Evolutionary conservation across 2,329 filamentous ascomycete species (phyloP).

Genomic region (Trichoderma aggressivum): DNA sequence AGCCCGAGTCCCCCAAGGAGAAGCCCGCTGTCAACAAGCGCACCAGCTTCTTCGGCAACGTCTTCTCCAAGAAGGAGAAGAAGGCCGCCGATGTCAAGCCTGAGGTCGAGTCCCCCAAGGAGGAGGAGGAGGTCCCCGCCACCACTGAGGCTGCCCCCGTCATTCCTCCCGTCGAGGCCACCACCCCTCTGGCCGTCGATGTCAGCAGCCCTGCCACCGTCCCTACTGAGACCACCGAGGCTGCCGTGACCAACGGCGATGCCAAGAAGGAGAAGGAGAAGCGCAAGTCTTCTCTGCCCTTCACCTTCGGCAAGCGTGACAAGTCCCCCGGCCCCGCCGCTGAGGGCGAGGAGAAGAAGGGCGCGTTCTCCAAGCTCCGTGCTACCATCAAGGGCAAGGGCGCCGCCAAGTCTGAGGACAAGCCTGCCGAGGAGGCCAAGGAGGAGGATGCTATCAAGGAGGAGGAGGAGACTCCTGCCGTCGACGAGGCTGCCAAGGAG

Average conservation of each 20-base stretch:
- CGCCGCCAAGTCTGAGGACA: slow-evolving; percentile 43
- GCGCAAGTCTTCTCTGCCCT: slow-evolving; percentile 74
- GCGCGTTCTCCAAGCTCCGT: slow-evolving; percentile 59
- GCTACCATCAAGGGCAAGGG: slow-evolving; percentile 52
- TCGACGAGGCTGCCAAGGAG: slow-evolving; percentile 33
- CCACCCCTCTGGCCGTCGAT: slow-evolving; percentile 54
- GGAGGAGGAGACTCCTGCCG: slow-evolving; percentile 31
- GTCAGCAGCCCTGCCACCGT: slow-evolving; percentile 47
- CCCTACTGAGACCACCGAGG: slow-evolving; percentile 47
- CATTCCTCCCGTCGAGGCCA: slow-evolving; percentile 57
- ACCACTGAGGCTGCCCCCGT: slow-evolving; percentile 55
- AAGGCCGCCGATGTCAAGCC: slow-evolving; percentile 53
- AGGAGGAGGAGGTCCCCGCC: slow-evolving; percentile 37
- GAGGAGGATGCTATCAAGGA: slow-evolving; percentile 37
- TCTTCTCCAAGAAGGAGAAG: slow-evolving; percentile 57
- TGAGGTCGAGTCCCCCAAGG: slow-evolving; percentile 42
- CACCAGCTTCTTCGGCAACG: slow-evolving; percentile 53
- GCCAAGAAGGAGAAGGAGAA: slow-evolving; percentile 71
- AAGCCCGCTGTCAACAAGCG: slow-evolving; percentile 53
- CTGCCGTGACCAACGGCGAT: slow-evolving; percentile 48
- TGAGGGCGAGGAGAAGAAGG: slow-evolving; percentile 54
- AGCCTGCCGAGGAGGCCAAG: slow-evolving; percentile 35
- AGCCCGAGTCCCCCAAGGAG: slow-evolving; percentile 42
- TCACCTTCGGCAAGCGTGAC: slow-evolving; percentile 78
- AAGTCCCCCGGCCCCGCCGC: slow-evolving; percentile 55